A percentile compares a stretch with the other conserved stretches of the same genome.
Evolutionary conservation across 2,329 filamentous ascomycete genomes (phyloP).

Genomic region (Macrophomina tecta): DNA sequence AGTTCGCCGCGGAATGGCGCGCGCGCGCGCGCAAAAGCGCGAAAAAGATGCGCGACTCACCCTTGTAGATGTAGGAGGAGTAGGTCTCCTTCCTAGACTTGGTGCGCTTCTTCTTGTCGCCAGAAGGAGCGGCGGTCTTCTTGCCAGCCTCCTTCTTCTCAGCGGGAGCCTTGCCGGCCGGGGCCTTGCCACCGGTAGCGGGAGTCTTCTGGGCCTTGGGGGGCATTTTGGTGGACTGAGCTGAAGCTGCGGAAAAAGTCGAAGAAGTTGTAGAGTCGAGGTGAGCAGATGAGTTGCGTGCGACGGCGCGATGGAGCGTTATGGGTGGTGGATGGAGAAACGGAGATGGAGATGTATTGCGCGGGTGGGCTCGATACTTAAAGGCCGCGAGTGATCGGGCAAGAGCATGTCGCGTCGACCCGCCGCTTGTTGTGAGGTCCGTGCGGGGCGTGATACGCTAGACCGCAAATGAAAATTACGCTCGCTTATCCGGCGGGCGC

Average conservation of each 20-base stretch:
- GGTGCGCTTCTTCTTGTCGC: slow-evolving; percentile 99
- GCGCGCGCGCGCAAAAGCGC: slow-evolving; percentile 34
- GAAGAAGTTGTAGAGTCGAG: slow-evolving; percentile 38
- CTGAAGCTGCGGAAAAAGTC: slow-evolving; percentile 34
- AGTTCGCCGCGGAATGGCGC: slow-evolving; percentile 25
- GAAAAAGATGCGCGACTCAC: slow-evolving; percentile 59
- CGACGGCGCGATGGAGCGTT: slow-evolving; percentile 31
- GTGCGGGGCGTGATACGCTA: slow-evolving; percentile 36
- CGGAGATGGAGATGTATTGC: slow-evolving; percentile 48
- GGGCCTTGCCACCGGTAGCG: slow-evolving; percentile 89
- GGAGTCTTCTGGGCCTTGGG: slow-evolving; percentile 99
- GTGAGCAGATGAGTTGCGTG: slow-evolving; percentile 32
- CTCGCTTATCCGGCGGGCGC: slow-evolving; percentile 26
- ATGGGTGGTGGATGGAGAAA: slow-evolving; percentile 46
- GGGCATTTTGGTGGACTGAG: slow-evolving; percentile 71
- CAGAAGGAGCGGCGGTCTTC: slow-evolving; percentile 91
- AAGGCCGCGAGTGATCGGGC: slow-evolving; percentile 31
- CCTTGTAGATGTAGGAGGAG: slow-evolving; percentile 99
- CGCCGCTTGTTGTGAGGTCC: slow-evolving; percentile 33
- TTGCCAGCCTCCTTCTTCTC: slow-evolving; percentile 99
- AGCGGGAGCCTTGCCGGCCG: slow-evolving; percentile 77
- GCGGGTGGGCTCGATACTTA: slow-evolving; percentile 51
- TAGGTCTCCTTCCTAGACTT: slow-evolving; percentile 99
- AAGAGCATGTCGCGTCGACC: slow-evolving; percentile 32
- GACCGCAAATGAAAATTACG: slow-evolving; percentile 7